Conservation (phyloP, 75 land plant genomes). For the Gnetum montanum region DNA sequence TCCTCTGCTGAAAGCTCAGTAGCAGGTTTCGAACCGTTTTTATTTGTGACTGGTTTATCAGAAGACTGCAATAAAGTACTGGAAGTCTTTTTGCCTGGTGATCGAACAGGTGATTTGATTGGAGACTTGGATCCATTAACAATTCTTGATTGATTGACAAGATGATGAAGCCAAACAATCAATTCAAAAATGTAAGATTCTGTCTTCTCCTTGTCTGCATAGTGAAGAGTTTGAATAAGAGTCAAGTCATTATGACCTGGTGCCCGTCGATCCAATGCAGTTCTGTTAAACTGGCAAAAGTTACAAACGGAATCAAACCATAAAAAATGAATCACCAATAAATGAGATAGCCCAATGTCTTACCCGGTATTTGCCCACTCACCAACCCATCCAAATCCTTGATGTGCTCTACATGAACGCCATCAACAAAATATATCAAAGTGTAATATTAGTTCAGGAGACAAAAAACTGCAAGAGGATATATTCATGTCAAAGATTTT, state of each 20-base stretch:
- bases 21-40: constrained; percentile 6
- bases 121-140: constrained; percentile 20
- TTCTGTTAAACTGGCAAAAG: constrained; percentile 24
- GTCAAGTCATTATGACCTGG: constrained; percentile 28
- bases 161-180: constrained; percentile 57
- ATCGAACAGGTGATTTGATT: constrained; percentile 21
- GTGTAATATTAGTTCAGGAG: no score
- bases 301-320: background rate
- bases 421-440: constrained; percentile 2
- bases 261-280: constrained; percentile 34
- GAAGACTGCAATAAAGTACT: background rate
- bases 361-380: constrained; percentile 91
- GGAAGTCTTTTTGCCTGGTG: constrained; percentile 7
- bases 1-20: constrained; percentile 54
- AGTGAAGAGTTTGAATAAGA: constrained; percentile 71
- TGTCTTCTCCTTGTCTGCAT: constrained; percentile 57
- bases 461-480: background rate
- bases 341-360: constrained; percentile 8
- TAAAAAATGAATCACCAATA: background rate
- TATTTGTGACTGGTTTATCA: constrained; percentile 6
- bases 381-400: constrained; percentile 97
- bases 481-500: no score
- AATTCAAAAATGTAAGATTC: constrained; percentile 64
- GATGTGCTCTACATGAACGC: constrained; percentile 64
- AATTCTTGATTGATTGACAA: constrained; percentile 34